Evolutionary conservation across 2,329 filamentous ascomycete genomes (phyloP).

Genomic region (Monilinia aucupariae): DNA sequence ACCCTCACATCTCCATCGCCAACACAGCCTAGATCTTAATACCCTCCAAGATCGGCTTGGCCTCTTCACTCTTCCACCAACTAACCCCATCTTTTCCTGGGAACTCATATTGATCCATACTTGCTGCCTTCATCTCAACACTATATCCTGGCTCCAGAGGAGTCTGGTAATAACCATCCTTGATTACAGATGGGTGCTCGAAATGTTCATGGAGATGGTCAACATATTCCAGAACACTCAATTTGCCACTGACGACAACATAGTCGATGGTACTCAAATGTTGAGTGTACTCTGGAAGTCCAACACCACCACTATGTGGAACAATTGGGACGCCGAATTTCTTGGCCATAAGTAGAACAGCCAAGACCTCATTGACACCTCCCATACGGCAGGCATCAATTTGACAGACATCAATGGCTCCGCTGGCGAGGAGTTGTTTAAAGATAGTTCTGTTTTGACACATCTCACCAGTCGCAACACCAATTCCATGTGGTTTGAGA

Average conservation of each 20-base stretch:
- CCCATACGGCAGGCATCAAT: constrained; percentile 86
- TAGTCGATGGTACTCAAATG: constrained; percentile 92
- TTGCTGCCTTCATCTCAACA: constrained; percentile 87
- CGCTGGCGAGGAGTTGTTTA: constrained; percentile 78
- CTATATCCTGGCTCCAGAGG: constrained; percentile 79
- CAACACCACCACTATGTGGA: constrained; percentile 84
- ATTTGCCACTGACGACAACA: constrained; percentile 75
- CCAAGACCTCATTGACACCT: constrained; percentile 85
- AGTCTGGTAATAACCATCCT: constrained; percentile 83
- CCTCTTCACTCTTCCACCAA: constrained; percentile 74
- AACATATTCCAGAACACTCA: constrained; percentile 81
- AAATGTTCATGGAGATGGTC: constrained; percentile 95
- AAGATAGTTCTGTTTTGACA: constrained; percentile 92
- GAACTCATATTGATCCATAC: constrained; percentile 74
- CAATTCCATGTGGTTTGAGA: constrained; percentile 67
- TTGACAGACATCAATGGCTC: constrained; percentile 82
- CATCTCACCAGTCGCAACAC: constrained; percentile 90
- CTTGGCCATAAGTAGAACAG: constrained; percentile 80
- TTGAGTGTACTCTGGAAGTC: constrained; percentile 89
- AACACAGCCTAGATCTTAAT: constrained; percentile 31
- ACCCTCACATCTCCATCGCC: constrained; percentile 1
- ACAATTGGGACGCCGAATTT: constrained; percentile 71
- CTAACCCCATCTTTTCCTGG: constrained; percentile 66
- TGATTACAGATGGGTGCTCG: constrained; percentile 70
- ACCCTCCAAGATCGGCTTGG: constrained; percentile 34